Evolutionary conservation across 805 yeast genomes (phyloP), one percentile per base, ranked within the genome.

Genomic region (Candida silvatica): DNA sequence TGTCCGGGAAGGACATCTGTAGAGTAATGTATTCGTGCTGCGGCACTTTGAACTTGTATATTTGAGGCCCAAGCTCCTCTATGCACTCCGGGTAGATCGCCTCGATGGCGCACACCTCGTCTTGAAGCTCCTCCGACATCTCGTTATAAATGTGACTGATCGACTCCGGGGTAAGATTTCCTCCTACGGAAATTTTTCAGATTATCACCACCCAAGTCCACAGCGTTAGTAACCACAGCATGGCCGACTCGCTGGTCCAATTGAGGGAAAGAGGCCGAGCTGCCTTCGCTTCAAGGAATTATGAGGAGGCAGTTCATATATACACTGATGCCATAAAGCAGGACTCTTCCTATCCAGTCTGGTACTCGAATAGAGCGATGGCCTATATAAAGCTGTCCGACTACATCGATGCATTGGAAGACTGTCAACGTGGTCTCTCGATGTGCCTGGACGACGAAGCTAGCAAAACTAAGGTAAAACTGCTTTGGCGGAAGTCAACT

Each of bases 31-130:
- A 67, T 34, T 73, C 76, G 46, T 80, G 80, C 35, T 76, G 74
- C 0, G 95, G 86, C 1, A 74, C 56, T 18, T 59, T 58, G 11
- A 80, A 62, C 30, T 69, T 69, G 39, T 65, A 64, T 3, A 69
- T 51, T 14, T 58, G 58, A 0, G 64, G 59, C 3, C 58, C 66
- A 6, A 67, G 35, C 18, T 45, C 47, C 3, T 58, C 56, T 24
- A 76, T 52, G 27, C 74, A 65, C 12, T 68, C 82, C 1, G 95
- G 96, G 50, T 75, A 90, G 9, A 92, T 90, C 3, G 96, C 92
- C 37, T 84, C 81, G 8, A 90, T 76, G 9, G 95, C 90, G 27
- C 72, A 77, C 15, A 85, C 57, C 50, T 90, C 98, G 36, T 85
- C 92, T 16, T 51, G 51, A 5, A 81, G 58, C 23, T 77, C 81